These are phyloP conservation scores for Cryomyces minteri DNA, from an alignment of 495 filamentous ascomycete species.

Conservation along the genomic window DNA sequence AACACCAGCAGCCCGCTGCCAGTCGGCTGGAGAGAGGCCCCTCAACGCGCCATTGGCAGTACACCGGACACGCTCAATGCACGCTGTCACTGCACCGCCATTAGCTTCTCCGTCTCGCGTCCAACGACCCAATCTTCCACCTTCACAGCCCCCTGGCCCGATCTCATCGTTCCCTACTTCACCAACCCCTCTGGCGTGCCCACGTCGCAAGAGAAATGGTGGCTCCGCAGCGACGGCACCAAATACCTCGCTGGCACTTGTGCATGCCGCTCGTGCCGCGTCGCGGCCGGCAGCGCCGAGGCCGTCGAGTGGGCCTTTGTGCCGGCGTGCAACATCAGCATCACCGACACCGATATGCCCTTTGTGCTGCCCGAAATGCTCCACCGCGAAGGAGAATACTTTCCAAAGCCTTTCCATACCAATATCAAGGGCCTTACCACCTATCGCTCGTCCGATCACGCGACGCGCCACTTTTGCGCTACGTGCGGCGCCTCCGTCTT, in stretches of 20 bases:
- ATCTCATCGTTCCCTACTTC: conserved; percentile 32
- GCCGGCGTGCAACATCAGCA: conserved; percentile 38
- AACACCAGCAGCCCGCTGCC: conserved; percentile 9
- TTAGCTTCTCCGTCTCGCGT: conserved; percentile 26
- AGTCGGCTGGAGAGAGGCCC: conserved; percentile 7
- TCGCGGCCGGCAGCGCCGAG: conserved; percentile 39
- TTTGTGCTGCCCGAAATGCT: not conserved
- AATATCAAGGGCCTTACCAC: conserved; percentile 32
- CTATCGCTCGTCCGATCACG: conserved; percentile 34
- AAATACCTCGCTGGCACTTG: conserved; percentile 49
- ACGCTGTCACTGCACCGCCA: conserved; percentile 25
- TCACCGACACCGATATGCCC: conserved; percentile 7
- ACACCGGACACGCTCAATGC: conserved; percentile 14
- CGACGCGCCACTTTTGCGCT: conserved; percentile 44
- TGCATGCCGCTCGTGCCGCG: conserved; percentile 42
- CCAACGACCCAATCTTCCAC: conserved; percentile 23
- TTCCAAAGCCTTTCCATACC: not conserved
- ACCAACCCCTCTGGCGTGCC: conserved; percentile 26
- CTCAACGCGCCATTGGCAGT: not conserved
- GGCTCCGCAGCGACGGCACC: conserved; percentile 23
- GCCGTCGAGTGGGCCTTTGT: conserved; percentile 53
- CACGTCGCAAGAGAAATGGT: conserved; percentile 21
- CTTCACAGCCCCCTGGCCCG: conserved; percentile 30
- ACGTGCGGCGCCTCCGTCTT: conserved; percentile 49
- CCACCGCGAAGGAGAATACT: not conserved